These are phyloP conservation scores for Phellinidium pouzarii DNA, from an alignment of 1,284 basidiomycete species.

Conservation along the genomic window DNA sequence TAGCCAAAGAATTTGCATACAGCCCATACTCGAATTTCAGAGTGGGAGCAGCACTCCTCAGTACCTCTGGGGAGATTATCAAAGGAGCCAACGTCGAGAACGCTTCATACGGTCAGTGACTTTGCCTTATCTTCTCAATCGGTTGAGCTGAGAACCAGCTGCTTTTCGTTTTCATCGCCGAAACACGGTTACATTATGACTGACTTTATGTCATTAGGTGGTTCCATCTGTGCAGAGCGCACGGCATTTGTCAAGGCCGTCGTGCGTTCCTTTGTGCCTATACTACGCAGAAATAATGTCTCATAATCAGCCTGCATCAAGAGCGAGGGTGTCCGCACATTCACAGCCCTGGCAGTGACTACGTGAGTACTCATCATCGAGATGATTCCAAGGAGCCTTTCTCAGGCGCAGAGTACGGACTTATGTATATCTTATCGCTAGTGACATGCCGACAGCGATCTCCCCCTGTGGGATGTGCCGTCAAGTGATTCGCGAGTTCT, in stretches of 20 bases:
- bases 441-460: constrained; percentile 57
- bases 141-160: neutral
- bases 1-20: constrained; percentile 57
- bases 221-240: constrained; percentile 81
- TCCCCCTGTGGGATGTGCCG: constrained; percentile 91
- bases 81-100: constrained; percentile 89
- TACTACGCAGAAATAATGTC: constrained; percentile 2
- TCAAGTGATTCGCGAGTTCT: constrained; percentile 89
- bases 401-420: too few relatives aligned
- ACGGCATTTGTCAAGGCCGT: constrained; percentile 84
- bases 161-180: neutral
- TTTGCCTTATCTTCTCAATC: too few relatives aligned
- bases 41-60: constrained; percentile 80
- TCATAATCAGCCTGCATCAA: constrained; percentile 27
- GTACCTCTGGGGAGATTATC: constrained; percentile 63
- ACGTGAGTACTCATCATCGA: constrained; percentile 41
- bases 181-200: neutral
- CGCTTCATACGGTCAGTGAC: constrained; percentile 74
- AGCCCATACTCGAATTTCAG: constrained; percentile 81
- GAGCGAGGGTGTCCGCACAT: constrained; percentile 69
- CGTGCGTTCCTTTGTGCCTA: constrained; percentile 43
- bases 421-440: too few relatives aligned
- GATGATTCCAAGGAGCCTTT: too few relatives aligned
- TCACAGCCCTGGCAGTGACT: constrained; percentile 68
- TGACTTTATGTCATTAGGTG: constrained; percentile 37